Conservation (phyloP, 768 basidiomycete species). For the Rhodotorula kratochvilovae region DNA sequence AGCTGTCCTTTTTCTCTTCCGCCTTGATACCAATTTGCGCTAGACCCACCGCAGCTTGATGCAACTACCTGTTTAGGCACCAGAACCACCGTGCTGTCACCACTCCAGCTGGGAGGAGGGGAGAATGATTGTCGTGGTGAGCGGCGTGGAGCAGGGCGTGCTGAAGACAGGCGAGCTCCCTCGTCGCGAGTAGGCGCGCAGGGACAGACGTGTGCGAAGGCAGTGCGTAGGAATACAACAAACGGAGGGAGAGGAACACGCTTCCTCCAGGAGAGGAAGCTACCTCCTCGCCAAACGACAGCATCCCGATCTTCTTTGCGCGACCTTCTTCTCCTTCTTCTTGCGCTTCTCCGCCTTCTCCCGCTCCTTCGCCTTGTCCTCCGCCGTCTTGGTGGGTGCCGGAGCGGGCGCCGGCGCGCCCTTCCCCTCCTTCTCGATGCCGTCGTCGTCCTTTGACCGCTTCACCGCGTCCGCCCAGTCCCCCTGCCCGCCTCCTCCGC, state of each 20-base stretch:
- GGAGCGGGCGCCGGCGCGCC: neutral
- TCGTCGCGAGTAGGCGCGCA: too few species aligned
- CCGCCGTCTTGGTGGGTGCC: neutral
- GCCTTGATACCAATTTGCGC: too few species aligned
- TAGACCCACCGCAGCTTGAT: too few species aligned
- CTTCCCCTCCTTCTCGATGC: neutral
- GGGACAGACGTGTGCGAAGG: too few species aligned
- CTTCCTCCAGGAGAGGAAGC: neutral
- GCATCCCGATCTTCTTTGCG: constrained; percentile 6
- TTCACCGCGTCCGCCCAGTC: constrained; percentile 31
- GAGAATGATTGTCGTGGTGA: too few species aligned
- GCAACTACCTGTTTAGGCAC: too few species aligned
- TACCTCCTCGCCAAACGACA: constrained; percentile 8
- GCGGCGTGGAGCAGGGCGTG: too few species aligned
- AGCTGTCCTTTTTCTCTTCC: too few species aligned
- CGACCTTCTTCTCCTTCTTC: constrained; percentile 4
- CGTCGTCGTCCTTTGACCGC: constrained; percentile 17
- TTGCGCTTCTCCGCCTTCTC: constrained; percentile 3
- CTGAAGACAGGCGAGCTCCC: too few species aligned
- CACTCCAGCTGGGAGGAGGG: too few species aligned
- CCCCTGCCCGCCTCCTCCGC: constrained; percentile 5
- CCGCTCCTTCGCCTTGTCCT: neutral
- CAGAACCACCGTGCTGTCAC: too few species aligned
- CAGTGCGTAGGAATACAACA: neutral
- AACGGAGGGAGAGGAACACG: neutral